A percentile compares a stretch with the other conserved stretches of the same genome.
Evolutionary conservation across 345 rosid genomes (phyloP).

Genomic region (Lumnitzera littorea): DNA sequence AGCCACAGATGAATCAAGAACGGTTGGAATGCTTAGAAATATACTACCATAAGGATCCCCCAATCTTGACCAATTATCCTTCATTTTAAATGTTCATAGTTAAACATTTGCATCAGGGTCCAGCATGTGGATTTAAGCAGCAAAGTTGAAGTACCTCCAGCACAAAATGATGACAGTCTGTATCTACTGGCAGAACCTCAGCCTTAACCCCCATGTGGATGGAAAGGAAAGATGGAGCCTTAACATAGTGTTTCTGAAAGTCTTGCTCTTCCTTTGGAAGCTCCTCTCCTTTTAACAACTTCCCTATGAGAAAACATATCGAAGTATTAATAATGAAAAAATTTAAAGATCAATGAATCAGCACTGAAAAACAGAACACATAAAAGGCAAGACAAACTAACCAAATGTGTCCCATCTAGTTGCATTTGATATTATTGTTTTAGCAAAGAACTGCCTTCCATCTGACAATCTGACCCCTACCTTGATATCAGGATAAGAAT

Average conservation of each 20-base stretch:
- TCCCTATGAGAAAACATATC: slow-evolving; percentile 37
- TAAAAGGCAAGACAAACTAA: slow-evolving; percentile 24
- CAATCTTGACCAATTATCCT: slow-evolving; percentile 72
- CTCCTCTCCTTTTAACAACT: slow-evolving; percentile 70
- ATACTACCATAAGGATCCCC: slow-evolving; percentile 90
- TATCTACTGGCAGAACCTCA: slow-evolving; percentile 71
- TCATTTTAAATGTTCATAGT: slow-evolving; percentile 5
- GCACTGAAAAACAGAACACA: background rate
- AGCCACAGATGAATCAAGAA: slow-evolving; percentile 84
- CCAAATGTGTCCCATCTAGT: slow-evolving; percentile 99
- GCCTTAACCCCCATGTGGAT: slow-evolving; percentile 95
- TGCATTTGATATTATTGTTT: slow-evolving; percentile 84
- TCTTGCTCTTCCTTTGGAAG: slow-evolving; percentile 88
- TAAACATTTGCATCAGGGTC: background rate
- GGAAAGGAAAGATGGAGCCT: slow-evolving; percentile 98
- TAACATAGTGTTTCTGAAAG: slow-evolving; percentile 77
- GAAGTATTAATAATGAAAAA: background rate
- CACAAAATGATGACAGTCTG: slow-evolving; percentile 93
- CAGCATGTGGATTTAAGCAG: background rate
- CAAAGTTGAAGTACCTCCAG: slow-evolving; percentile 58
- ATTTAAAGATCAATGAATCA: background rate
- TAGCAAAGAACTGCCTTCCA: slow-evolving; percentile 71
- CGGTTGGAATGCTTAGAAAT: slow-evolving; percentile 91
- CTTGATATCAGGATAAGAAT: slow-evolving; percentile 27
- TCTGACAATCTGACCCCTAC: slow-evolving; percentile 82